Evolutionary conservation across 805 yeast genomes (phyloP).

Genomic region (Candida golubevii): DNA sequence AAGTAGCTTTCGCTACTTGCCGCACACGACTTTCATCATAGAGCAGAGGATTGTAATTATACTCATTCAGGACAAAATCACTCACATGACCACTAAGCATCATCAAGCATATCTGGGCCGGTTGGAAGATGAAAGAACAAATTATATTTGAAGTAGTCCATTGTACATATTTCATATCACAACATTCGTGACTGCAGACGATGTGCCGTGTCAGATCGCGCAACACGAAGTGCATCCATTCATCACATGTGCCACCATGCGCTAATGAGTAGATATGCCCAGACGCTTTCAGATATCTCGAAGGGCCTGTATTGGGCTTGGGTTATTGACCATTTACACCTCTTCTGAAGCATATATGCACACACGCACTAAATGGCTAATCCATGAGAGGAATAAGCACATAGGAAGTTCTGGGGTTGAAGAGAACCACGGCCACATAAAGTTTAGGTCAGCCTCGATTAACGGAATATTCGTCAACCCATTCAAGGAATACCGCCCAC

Average conservation of each 20-base stretch:
- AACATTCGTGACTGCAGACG: too few species aligned
- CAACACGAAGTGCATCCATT: too few species aligned
- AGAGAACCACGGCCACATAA: conserved; percentile 5
- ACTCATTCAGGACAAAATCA: too few species aligned
- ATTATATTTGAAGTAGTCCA: too few species aligned
- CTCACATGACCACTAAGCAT: too few species aligned
- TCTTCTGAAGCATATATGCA: conserved; percentile 63
- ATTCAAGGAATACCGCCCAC: conserved; percentile 83
- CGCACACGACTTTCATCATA: too few species aligned
- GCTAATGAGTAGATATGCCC: not conserved
- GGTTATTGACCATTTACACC: conserved; percentile 51
- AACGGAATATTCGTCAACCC: conserved; percentile 88
- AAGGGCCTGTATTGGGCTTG: conserved; percentile 38
- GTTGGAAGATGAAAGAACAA: too few species aligned
- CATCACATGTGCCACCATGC: not conserved
- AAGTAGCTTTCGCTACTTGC: too few species aligned
- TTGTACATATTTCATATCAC: too few species aligned
- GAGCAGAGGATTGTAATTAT: too few species aligned
- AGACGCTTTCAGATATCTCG: conserved; percentile 5
- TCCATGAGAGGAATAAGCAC: conserved; percentile 25
- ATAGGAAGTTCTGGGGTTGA: not conserved
- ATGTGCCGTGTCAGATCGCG: too few species aligned
- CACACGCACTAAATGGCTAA: conserved; percentile 49
- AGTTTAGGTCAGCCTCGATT: conserved; percentile 39
- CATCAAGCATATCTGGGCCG: too few species aligned